These are phyloP conservation scores for Wallacemonas sp. DNA, from an alignment of 208 protist species.

Conservation along the genomic window DNA sequence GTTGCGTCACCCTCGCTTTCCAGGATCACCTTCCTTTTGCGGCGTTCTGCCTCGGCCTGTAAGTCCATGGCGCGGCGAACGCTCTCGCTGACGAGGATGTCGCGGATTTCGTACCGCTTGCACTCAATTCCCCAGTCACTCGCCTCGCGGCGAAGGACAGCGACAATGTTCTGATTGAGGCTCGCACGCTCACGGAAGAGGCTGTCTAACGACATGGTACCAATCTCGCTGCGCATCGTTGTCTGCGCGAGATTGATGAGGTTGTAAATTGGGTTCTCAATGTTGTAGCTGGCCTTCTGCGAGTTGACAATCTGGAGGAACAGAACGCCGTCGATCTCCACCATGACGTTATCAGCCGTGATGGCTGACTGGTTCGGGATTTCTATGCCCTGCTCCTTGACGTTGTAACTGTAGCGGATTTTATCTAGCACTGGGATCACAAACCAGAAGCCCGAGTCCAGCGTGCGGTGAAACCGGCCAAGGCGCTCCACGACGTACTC, in stretches of 20 bases:
- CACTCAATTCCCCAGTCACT: conserved; percentile 96
- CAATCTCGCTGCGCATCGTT: conserved; percentile 96
- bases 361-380: conserved; percentile 94
- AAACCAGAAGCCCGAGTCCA: conserved; percentile 92
- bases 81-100: conserved; percentile 93
- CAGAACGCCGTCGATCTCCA: conserved; percentile 95
- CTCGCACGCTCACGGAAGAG: conserved; percentile 93
- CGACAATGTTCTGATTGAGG: conserved; percentile 94
- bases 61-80: conserved; percentile 96
- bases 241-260: conserved; percentile 96
- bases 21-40: conserved; percentile 94
- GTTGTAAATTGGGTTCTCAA: conserved; percentile 96
- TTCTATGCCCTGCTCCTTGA: conserved; percentile 93
- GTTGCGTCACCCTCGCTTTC: conserved; percentile 93
- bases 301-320: conserved; percentile 94
- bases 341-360: conserved; percentile 96
- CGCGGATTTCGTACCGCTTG: conserved; percentile 96
- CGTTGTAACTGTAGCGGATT: conserved; percentile 95
- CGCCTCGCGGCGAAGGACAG: conserved; percentile 88
- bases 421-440: conserved; percentile 93
- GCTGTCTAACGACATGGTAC: conserved; percentile 93
- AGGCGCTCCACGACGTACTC: conserved; percentile 96
- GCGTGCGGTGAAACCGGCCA: conserved; percentile 89
- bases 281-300: conserved; percentile 92
- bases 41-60: conserved; percentile 95